phyloP scores from a whole-genome alignment of 2,329 filamentous ascomycete genomes.

The Leptographium wingfieldii region DNA sequence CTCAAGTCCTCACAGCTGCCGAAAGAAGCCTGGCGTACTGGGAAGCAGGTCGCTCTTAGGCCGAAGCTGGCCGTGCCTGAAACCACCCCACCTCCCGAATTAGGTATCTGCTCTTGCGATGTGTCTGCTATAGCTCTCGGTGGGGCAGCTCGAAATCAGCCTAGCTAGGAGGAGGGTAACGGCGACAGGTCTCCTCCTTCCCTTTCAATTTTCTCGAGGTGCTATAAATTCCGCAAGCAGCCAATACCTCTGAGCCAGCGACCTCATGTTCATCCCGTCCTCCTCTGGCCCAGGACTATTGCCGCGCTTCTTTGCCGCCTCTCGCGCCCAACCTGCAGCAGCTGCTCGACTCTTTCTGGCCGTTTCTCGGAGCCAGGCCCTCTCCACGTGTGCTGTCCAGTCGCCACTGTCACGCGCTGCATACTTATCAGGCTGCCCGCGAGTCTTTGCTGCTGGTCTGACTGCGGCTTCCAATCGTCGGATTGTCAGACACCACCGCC shows the following conservation, averaged over 20 bases:
- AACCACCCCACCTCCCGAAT: neutral
- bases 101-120: neutral
- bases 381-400: neutral
- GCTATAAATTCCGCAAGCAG: neutral
- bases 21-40: neutral
- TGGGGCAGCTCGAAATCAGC: neutral
- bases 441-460: neutral
- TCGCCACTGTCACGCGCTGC: neutral
- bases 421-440: neutral
- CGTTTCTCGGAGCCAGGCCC: neutral
- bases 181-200: neutral
- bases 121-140: neutral
- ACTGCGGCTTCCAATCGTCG: neutral
- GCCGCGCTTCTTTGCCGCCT: neutral
- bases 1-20: neutral
- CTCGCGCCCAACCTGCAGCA: neutral
- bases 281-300: neutral
- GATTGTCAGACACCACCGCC: neutral
- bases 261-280: neutral
- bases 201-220: neutral
- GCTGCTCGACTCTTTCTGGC: neutral
- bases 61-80: constrained; percentile 1
- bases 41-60: neutral
- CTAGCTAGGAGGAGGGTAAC: neutral
- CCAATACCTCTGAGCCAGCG: too few relatives aligned